Evolutionary conservation across 139 green algal species (phyloP).

Genomic region (Pleodorina starrii): DNA sequence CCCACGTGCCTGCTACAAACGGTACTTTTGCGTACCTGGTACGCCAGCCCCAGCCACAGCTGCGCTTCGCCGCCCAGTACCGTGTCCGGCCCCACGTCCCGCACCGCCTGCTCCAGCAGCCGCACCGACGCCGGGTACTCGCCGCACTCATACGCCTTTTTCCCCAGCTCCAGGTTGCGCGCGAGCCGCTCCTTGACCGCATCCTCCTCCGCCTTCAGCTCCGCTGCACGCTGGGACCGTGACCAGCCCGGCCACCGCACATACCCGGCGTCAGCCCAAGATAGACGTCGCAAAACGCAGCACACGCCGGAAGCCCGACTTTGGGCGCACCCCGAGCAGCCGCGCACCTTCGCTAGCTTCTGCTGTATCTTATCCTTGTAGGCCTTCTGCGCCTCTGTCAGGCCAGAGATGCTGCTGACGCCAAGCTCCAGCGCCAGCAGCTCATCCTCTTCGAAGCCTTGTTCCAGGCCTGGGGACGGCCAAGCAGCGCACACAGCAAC

Average conservation of each 20-base stretch:
- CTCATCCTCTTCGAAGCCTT: conserved; percentile 79
- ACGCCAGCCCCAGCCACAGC: conserved; percentile 90
- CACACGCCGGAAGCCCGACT: no score
- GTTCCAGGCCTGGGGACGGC: conserved; percentile 66
- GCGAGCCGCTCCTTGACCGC: conserved; percentile 58
- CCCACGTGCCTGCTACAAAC: no score
- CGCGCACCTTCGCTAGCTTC: conserved; percentile 67
- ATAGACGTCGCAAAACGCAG: no score
- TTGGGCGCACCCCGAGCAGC: neutral
- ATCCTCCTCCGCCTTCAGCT: conserved; percentile 60
- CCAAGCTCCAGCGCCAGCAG: conserved; percentile 81
- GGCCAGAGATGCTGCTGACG: conserved; percentile 8
- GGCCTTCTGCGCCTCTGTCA: conserved; percentile 71
- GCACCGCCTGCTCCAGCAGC: conserved; percentile 75
- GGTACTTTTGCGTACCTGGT: conserved; percentile 80
- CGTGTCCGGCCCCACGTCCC: conserved; percentile 69
- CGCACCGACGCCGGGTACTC: conserved; percentile 70
- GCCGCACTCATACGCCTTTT: conserved; percentile 65
- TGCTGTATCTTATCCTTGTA: conserved; percentile 88
- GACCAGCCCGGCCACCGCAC: no score
- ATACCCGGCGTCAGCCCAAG: no score
- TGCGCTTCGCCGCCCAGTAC: conserved; percentile 84
- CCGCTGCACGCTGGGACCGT: conserved; percentile 58
- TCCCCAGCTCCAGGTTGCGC: conserved; percentile 55
- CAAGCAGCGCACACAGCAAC: no score